Evolutionary conservation across 2,329 filamentous ascomycete species (phyloP).

Genomic region (Colletotrichum tofieldiae): DNA sequence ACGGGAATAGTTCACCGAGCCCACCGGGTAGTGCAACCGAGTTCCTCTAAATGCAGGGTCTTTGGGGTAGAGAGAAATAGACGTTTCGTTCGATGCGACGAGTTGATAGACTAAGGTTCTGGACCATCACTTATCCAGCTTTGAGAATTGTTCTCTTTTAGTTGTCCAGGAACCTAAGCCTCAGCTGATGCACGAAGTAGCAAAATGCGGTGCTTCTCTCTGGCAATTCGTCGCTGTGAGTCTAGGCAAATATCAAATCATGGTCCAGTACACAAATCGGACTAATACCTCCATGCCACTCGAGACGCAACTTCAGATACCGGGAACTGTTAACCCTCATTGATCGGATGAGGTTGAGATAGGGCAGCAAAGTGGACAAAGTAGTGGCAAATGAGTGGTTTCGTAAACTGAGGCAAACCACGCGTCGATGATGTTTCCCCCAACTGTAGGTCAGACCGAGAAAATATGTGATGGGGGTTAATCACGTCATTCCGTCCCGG

Average conservation of each 20-base stretch:
- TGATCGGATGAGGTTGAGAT: no score
- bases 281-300: no score
- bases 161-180: background rate
- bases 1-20: background rate
- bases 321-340: background rate
- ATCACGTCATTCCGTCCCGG: slow-evolving; percentile 28
- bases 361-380: no score
- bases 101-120: background rate
- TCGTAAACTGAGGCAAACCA: background rate
- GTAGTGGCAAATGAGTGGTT: background rate
- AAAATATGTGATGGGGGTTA: background rate
- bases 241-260: no score
- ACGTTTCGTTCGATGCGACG: background rate
- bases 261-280: no score
- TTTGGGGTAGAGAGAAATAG: background rate
- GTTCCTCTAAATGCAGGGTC: background rate
- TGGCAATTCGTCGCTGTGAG: no score
- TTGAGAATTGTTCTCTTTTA: background rate
- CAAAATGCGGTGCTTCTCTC: no score
- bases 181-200: background rate
- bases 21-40: background rate
- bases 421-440: background rate
- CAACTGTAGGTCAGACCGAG: slow-evolving; percentile 9
- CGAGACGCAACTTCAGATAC: background rate
- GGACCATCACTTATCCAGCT: background rate